Evolutionary conservation across 345 rosid species (phyloP), one percentile per base, ranked within the genome.

Genomic region (Populus pruinosa): DNA sequence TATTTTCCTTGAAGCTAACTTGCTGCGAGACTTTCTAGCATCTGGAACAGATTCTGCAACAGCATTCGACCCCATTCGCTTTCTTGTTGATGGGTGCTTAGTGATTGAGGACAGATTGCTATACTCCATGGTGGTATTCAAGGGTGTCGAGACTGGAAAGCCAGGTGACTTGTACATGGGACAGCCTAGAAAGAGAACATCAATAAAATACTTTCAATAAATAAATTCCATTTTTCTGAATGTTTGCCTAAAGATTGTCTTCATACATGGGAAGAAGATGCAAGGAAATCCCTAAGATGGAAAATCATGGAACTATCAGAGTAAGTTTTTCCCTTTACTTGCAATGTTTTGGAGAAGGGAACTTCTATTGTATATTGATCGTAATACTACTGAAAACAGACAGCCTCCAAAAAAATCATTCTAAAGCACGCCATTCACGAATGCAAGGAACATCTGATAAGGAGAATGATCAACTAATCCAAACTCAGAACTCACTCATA

Each of bases 1-100:
- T 49, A 80, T 65, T 20, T 75, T 83, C 78, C 67, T 74, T 20
- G 78, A 71, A 61, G 87, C 67, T 38, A 78, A 59, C 81, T 77
- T 82, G 66, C 33, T 72, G 25, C 90, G 85, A 33, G 87, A 65
- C 82, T 76, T 93, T 88, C 88, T 92, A 66, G 82, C 78, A 67
- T 73, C 80, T 8, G 73, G 82, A 72, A 85, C 85, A 44, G 82
- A 88, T 80, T 82, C 86, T 5, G 16, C 8, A 23, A 73, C 82
- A 81, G 44, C 69, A 25, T 73, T 86, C 66, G 73, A 77, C 63
- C 78, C 82, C 62, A 83, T 81, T 84, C 94, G 83, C 79, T 93
- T 95, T 79, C 87, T 81, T 11, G 87, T 80, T 64, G 74, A 55
- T 69, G 88, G 61, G 33, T 74, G 86, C 75, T 23, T 84, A 38